phyloP scores from a whole-genome alignment of 1,284 basidiomycete genomes.

The Puccinia coronata region DNA sequence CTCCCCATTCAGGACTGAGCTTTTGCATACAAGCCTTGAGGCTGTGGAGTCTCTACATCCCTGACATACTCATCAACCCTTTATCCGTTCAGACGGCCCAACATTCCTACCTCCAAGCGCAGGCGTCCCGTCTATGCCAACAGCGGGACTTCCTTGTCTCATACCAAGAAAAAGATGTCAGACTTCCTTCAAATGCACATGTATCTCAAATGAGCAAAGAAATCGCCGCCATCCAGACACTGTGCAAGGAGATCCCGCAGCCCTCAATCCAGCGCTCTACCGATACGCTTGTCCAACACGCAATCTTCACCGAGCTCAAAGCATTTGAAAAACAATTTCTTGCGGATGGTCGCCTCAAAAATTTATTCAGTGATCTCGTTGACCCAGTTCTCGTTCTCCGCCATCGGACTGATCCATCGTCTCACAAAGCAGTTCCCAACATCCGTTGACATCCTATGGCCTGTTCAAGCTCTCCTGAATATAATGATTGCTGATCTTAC shows the following conservation, averaged over 20 bases:
- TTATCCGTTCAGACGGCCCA: constrained; percentile 43
- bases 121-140: no score
- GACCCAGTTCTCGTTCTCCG: background rate
- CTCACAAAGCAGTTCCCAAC: no score
- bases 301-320: no score
- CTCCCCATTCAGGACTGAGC: background rate
- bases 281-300: no score
- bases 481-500: no score
- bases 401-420: no score
- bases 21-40: background rate
- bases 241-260: constrained; percentile 25
- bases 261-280: constrained; percentile 33
- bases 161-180: background rate
- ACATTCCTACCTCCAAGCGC: constrained; percentile 39
- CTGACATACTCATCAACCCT: no score
- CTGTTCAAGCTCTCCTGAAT: no score
- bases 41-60: no score
- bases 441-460: no score
- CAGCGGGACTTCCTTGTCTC: background rate
- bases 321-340: constrained; percentile 40
- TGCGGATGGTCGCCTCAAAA: constrained; percentile 18
- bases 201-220: constrained; percentile 6
- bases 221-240: background rate
- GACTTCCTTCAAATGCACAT: constrained; percentile 8
- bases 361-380: background rate